Evolutionary conservation across 1,284 basidiomycete species (phyloP), one percentile per base, ranked within the genome.

Genomic region (Hemileccinum hortonii): DNA sequence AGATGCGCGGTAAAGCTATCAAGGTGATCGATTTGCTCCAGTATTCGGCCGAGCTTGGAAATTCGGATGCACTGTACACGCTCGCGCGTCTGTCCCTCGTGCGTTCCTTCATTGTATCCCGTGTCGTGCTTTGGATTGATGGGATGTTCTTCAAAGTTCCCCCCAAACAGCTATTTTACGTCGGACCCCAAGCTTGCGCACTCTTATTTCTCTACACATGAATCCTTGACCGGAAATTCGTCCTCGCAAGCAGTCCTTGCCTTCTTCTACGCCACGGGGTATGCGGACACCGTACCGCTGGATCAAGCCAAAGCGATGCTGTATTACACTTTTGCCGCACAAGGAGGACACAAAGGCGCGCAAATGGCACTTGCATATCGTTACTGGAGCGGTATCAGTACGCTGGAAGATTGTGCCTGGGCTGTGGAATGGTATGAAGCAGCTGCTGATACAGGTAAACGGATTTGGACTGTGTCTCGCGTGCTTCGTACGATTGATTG

Each of bases 341-440:
- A 94, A 49, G 88, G 89, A 16, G 92, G 90, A 0, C 82, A 95
- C 70, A 83, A 86, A 59, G 86, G 90, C 6, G 90, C 96, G 0
- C 89, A 95, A 67, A 94, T 96, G 90, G 84, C 93, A 0, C 76
- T 99, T 36, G 97, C 87, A 0, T 98, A 96, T 70, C 83, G 94
- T n/a, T 88, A 95, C 66, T 97, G 92, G 90, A 87, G 88, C 24
- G 97, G 97, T 0, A 95, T 99, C 54, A 92, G 94, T 7, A 88
- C 91, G 0, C 77, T 86, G 48, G 93, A 97, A 67, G 86, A 87
- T 61, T 98, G 95, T 67, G 77, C 83, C 64, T 76, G 82, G 7
- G 90, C 94, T 4, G 72, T 94, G 42, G 81, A 83, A 22, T 97
- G 91, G 86, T 98, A 97, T 67, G 89, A 92, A 63, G 78, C 77